Evolutionary conservation across 305 asterid genomes (phyloP), one percentile per base, ranked within the genome.

Genomic region (Solanum aculeatissimum): DNA sequence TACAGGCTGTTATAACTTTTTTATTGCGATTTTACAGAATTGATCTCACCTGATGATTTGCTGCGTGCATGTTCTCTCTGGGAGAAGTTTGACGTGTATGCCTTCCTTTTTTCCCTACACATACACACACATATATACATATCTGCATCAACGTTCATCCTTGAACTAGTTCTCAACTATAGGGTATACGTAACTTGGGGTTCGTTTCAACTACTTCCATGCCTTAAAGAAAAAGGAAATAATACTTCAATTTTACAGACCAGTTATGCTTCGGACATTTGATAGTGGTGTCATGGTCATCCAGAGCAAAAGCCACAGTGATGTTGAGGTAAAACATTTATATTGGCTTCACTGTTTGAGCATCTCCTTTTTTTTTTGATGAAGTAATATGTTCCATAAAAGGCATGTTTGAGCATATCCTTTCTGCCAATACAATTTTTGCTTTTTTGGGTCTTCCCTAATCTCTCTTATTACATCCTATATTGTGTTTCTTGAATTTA

Each of bases 41-140:
- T 96, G 90, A 96, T 96, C 83, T 96, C 99, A 40, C 99, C 99
- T n/a, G 99, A 96, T 60, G 98, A 96, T 94, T 92, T 96, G 91
- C 91, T 92, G 84, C 98, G 90, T 90, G 98, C 98, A 27, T 96
- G 98, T 86, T 91, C 94, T 87, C 95, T 96, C 62, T 96, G 98
- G 99, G 98, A 92, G 89, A 96, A 96, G 90, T 89, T 95, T 89
- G 97, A 95, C 81, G 97, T 92, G 98, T 95, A 92, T 83, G 97
- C 86, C 58, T 63, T 82, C 62, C 86, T 81, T 72, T 77, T 81
- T 86, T 19, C 86, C 40, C 66, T 85, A 83, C 74, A 25, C 53
- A 42, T 3, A 25, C 60, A 2, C 25, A 23, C 42, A 74, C 6
- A 25, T 6, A 45, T 4, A 7, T 18, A 40, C 78, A 40, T 38